A percentile compares a stretch with the other conserved stretches of the same genome.
Conservation (phyloP, 257 asterid species). For the Scutellaria baicalensis region DNA sequence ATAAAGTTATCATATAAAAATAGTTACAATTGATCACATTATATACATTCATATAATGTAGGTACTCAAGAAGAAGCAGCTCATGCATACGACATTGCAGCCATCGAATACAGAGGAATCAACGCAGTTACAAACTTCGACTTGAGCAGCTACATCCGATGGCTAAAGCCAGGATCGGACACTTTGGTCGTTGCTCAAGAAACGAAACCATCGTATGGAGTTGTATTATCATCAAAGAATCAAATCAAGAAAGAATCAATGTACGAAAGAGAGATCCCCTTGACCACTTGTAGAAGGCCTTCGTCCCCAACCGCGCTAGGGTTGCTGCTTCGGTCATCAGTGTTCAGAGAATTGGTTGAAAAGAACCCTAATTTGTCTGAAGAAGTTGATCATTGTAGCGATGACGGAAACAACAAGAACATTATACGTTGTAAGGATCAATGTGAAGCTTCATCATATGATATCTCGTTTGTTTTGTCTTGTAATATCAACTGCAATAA, state of each 20-base stretch:
- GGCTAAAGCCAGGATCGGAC: slow-evolving; percentile 30
- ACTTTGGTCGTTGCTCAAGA: slow-evolving; percentile 2
- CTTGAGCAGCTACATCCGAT: slow-evolving; percentile 31
- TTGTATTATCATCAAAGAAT: neutral
- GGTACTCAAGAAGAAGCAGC: slow-evolving; percentile 53
- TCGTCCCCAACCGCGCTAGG: slow-evolving; percentile 21
- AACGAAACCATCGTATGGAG: neutral
- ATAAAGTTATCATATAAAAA: neutral
- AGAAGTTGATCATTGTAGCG: slow-evolving; percentile 8
- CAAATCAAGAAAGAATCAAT: slow-evolving; percentile 10
- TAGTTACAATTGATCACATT: neutral
- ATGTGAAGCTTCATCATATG: neutral
- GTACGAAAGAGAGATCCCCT: slow-evolving; percentile 8
- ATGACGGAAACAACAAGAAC: neutral
- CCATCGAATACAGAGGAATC: slow-evolving; percentile 34
- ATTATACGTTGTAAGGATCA: neutral
- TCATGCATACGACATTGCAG: slow-evolving; percentile 43
- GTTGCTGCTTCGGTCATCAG: slow-evolving; percentile 17
- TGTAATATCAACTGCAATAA: slow-evolving; percentile 13
- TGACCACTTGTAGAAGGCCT: slow-evolving; percentile 4
- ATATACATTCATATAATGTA: neutral
- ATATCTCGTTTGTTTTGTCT: neutral
- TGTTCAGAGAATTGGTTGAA: slow-evolving; percentile 26
- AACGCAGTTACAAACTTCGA: slow-evolving; percentile 41
- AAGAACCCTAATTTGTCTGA: slow-evolving; percentile 13